Base-by-base conservation (phyloP, 495 filamentous ascomycete genomes). In the Tuber borchii region DNA sequence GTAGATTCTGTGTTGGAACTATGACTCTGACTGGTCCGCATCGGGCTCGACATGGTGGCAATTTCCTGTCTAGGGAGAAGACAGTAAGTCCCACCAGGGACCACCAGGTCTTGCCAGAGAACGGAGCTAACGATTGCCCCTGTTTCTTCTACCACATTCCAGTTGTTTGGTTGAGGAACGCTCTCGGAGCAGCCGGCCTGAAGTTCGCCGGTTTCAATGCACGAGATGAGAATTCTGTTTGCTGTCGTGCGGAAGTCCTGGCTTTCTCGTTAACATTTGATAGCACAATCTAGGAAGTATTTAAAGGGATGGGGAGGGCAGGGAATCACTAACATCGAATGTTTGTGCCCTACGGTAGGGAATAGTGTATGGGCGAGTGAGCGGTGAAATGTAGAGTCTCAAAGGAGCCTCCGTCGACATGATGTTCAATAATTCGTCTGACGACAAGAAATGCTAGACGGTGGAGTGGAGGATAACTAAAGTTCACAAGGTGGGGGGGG, bases 161-260 rank as follows among this genome's bases (percentile, higher is more conserved):
- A 65, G 56, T 65, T 31, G 56, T 31, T 65, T 65, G 56, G 56
- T 26, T 65, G 56, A n/a, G 56, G 56, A 65, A 65, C 56, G 56
- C 26, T 65, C n/a, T 65, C 56, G 56, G 56, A 31, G 56, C 56
- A 65, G 56, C 56, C 56, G 56, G 56, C 56, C 10, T 65, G 56
- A 14, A 65, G 56, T 31, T 65, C 56, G 56, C 56, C 56, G 26
- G 56, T 65, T 65, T 65, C 56, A 65, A 65, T 65, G 56, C 56
- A 65, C 56, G 56, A 65, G 56, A 65, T 26, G 56, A 65, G 56
- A 31, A 65, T 65, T 31, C 56, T 65, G 26, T 65, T 31, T 31
- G 56, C 56, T 31, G 56, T 65, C 56, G 56, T 65, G 56, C 56
- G 56, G 12, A 65, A 65, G 56, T 65, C 56, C 56, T 65, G 12